Conservation (phyloP, 2,329 filamentous ascomycete genomes). For the Sporothrix brasiliensis region DNA sequence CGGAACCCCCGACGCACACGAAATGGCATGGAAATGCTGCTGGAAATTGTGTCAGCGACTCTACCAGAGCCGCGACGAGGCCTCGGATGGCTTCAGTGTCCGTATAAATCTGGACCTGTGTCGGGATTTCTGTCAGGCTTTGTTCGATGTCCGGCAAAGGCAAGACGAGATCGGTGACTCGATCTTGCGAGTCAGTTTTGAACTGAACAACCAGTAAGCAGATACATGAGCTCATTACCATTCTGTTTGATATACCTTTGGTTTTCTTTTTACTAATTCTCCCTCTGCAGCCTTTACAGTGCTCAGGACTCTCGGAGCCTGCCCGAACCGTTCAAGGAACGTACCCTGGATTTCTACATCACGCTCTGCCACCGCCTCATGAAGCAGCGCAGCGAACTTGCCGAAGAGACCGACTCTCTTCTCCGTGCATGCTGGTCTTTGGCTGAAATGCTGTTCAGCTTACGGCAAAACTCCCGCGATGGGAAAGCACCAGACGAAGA, state of each 20-base stretch:
- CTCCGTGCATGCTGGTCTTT: conserved; percentile 86
- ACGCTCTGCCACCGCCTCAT: conserved; percentile 93
- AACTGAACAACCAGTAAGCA: conserved; percentile 83
- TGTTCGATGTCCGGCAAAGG: conserved; percentile 82
- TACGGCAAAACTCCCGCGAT: conserved; percentile 79
- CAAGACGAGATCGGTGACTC: conserved; percentile 82
- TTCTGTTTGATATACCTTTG: too few relatives aligned
- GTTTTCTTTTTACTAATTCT: background rate
- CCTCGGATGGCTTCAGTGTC: conserved; percentile 66
- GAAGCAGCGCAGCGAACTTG: conserved; percentile 81
- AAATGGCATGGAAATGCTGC: conserved; percentile 89
- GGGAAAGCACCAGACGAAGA: conserved; percentile 77
- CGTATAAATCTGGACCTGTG: conserved; percentile 80
- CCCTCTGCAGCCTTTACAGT: conserved; percentile 69
- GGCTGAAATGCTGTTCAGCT: conserved; percentile 89
- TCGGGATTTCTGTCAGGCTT: conserved; percentile 85
- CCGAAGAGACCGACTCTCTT: conserved; percentile 80
- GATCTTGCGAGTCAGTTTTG: conserved; percentile 87
- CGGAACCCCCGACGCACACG: conserved; percentile 74
- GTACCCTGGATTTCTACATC: conserved; percentile 92
- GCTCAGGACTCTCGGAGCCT: conserved; percentile 78
- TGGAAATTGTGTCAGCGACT: conserved; percentile 91
- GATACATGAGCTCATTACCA: background rate
- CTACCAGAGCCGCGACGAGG: conserved; percentile 77
- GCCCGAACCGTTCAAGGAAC: conserved; percentile 83